Evolutionary conservation across 305 asterid species (phyloP), one percentile per base, ranked within the genome.

Genomic region (Petunia hybrid): DNA sequence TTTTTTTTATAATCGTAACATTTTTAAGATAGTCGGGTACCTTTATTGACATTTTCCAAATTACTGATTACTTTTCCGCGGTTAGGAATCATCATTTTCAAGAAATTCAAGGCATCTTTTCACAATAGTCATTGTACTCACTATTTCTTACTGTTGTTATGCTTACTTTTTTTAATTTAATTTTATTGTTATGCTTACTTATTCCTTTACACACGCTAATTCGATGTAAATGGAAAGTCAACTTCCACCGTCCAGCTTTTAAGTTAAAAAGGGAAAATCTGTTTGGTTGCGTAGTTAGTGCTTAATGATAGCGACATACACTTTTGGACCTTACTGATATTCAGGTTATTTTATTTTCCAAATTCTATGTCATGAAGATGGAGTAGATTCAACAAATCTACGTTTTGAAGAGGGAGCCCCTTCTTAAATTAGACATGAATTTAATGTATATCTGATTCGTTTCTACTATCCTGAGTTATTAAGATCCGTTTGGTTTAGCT

Each of bases 191-290:
- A 40, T 39, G 22, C 48, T 6, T 14, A 14, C 13, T 6, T 6
- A 41, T 38, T 69, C 76, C 31, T 69, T 69, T 22, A 69, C 76
- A 69, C 57, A 43, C 31, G 16, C n/a, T 42, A 68, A n/a, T 68
- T 69, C 36, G 8, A 70, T 45, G 16, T 45, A 70, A 69, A 45
- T 45, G 6, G 41, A 22, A 22, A 22, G 77, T 45, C 77, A 70
- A 43, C 22, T 38, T 45, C 22, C 77, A 22, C 77, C 77, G 77
- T 38, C 77, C 60, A 70, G 31, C 31, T 70, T 66, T 66, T 66
- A 13, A 5, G 3, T 2, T 2, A 39, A 53, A 3, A 59, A 9
- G 5, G 0, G 1, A 36, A 9, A 62, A 45, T 45, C 7, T 45
- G 51, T 45, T 22, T 45, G 51, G 5, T 4, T 2, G 51, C 5